A percentile compares a stretch with the other conserved stretches of the same genome.
phyloP scores from a whole-genome alignment of 305 asterid genomes.

The Fraxinus nigra region DNA sequence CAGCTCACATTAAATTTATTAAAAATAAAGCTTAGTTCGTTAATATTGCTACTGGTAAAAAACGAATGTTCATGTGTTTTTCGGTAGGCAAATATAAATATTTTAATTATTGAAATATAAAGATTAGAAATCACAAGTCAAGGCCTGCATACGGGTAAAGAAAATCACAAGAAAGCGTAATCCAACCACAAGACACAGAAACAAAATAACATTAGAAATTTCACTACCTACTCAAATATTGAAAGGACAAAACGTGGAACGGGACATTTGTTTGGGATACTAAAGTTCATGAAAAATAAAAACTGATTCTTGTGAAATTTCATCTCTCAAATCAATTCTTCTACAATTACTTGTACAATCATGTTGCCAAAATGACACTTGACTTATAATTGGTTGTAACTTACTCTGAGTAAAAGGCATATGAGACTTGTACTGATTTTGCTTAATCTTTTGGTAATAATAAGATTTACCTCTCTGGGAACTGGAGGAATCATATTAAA shows the following conservation, averaged over 20 bases:
- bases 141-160: too few relatives aligned
- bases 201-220: too few relatives aligned
- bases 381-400: not conserved
- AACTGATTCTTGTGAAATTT: not conserved
- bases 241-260: not conserved
- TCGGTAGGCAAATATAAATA: too few relatives aligned
- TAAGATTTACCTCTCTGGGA: not conserved
- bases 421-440: not conserved
- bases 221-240: not conserved
- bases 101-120: too few relatives aligned
- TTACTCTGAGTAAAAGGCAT: not conserved
- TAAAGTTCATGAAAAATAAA: not conserved
- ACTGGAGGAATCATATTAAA: constrained; percentile 1
- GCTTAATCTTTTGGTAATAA: not conserved
- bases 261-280: not conserved
- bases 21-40: not conserved
- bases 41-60: not conserved
- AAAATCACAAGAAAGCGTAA: too few relatives aligned
- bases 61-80: too few relatives aligned
- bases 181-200: too few relatives aligned
- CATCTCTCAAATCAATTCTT: not conserved
- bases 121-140: too few relatives aligned
- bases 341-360: not conserved
- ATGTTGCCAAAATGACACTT: not conserved
- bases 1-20: not conserved